Evolutionary conservation across 345 rosid genomes (phyloP).

Genomic region (Anastatica hierochuntica): DNA sequence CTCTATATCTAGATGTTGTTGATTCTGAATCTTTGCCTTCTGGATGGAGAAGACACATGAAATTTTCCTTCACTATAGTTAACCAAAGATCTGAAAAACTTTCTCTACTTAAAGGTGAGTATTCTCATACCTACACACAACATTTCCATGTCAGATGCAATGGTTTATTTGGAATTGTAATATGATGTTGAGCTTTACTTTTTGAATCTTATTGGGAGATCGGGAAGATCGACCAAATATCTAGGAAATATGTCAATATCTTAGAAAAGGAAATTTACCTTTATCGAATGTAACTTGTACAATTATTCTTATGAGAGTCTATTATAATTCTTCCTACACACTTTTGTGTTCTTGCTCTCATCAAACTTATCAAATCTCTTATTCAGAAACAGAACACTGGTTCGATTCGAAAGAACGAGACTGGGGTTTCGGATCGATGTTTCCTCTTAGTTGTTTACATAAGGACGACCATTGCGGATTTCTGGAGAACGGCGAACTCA

Average conservation of each 20-base stretch:
- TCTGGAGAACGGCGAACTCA: conserved; percentile 37
- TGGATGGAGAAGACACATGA: conserved; percentile 75
- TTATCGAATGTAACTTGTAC: no score
- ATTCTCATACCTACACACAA: no score
- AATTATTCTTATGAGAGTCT: no score
- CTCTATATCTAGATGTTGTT: conserved; percentile 63
- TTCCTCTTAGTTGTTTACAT: neutral
- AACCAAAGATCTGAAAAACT: conserved; percentile 13
- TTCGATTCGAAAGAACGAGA: neutral
- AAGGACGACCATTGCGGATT: conserved; percentile 4
- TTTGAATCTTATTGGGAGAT: no score
- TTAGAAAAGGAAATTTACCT: no score
- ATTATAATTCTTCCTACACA: no score
- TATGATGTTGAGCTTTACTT: neutral
- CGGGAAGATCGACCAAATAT: no score
- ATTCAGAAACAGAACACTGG: conserved; percentile 1
- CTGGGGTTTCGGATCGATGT: neutral
- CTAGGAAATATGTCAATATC: no score
- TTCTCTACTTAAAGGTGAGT: neutral
- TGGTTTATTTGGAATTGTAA: no score
- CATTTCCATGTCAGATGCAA: no score
- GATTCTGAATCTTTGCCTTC: conserved; percentile 49
- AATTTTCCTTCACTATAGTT: conserved; percentile 47
- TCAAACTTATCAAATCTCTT: no score
- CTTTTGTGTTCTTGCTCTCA: no score